phyloP scores from a whole-genome alignment of 2,329 filamentous ascomycete species.

The Phialocephala subalpina region DNA sequence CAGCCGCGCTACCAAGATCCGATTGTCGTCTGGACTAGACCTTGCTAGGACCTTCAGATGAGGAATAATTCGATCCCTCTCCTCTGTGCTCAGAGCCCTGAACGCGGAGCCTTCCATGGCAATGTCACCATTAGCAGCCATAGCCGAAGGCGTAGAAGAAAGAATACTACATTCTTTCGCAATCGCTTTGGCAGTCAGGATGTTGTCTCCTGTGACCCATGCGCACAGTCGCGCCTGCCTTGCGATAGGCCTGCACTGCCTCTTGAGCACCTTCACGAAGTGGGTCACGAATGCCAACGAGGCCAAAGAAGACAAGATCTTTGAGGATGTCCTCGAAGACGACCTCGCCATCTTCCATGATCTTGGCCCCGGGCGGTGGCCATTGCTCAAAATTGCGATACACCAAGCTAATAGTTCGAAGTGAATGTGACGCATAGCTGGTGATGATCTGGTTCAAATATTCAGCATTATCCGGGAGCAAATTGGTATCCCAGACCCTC shows the following conservation, averaged over 20 bases:
- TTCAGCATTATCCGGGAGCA: background rate
- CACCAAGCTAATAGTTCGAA: constrained; percentile 78
- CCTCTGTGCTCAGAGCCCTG: constrained; percentile 63
- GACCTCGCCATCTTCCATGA: constrained; percentile 66
- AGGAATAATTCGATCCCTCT: constrained; percentile 66
- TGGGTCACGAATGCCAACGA: constrained; percentile 79
- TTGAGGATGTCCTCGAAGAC: constrained; percentile 74
- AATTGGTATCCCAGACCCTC: constrained; percentile 22
- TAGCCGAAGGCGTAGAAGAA: constrained; percentile 34
- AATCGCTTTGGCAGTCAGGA: constrained; percentile 76
- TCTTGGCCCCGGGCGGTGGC: constrained; percentile 66
- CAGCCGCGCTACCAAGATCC: constrained; percentile 67
- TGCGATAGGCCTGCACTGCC: constrained; percentile 71
- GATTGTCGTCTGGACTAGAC: constrained; percentile 74
- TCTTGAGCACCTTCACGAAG: constrained; percentile 72
- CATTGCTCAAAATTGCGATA: constrained; percentile 76
- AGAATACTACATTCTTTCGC: constrained; percentile 74
- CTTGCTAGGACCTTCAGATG: constrained; percentile 72
- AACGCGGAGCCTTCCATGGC: constrained; percentile 76
- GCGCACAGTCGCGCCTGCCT: constrained; percentile 74
- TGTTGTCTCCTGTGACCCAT: constrained; percentile 80
- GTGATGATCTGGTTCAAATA: background rate
- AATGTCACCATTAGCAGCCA: constrained; percentile 52
- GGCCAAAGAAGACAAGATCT: constrained; percentile 75
- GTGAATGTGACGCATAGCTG: constrained; percentile 58